Percentiles rank a stretch among this genome's conserved stretches.
These are phyloP conservation scores for Fusarium vanettenii DNA, from an alignment of 2,329 filamentous ascomycete species.

Conservation along the genomic window DNA sequence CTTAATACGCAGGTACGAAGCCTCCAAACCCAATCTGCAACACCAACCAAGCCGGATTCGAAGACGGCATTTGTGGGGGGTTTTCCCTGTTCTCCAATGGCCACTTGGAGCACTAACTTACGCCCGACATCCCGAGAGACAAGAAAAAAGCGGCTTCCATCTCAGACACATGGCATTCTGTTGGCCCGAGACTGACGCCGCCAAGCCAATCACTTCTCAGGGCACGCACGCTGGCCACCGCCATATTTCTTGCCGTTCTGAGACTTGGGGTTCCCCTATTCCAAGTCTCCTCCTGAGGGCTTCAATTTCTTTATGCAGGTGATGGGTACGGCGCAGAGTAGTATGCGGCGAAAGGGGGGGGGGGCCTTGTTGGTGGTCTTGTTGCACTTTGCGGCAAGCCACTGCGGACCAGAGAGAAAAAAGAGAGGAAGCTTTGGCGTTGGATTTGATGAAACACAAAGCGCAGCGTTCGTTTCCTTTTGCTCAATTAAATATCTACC, in stretches of 20 bases:
- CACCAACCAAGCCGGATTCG: not conserved
- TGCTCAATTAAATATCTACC: not conserved
- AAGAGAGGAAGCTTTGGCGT: not conserved
- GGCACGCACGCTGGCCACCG: slow-evolving; percentile 14
- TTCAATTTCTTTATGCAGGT: slow-evolving; percentile 5
- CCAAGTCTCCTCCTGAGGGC: not conserved
- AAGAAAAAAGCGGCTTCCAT: not conserved
- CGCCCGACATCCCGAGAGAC: not conserved
- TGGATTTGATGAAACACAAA: not conserved
- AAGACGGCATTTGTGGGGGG: not conserved
- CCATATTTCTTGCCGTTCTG: slow-evolving; percentile 29
- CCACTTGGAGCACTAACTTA: not conserved
- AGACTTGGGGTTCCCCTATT: slow-evolving; percentile 32
- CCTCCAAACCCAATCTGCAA: not conserved
- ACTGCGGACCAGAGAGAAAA: not conserved
- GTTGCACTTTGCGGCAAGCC: slow-evolving; percentile 3
- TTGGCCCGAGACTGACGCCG: slow-evolving; percentile 18
- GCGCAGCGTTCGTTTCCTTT: not conserved
- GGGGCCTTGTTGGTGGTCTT: not conserved
- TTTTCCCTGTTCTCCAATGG: not conserved
- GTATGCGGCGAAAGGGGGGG: slow-evolving; percentile 7
- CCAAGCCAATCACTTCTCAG: slow-evolving; percentile 34
- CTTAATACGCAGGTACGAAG: not conserved
- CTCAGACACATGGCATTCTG: not conserved
- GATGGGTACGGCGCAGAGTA: not conserved